These are phyloP conservation scores for Chalaropsis ovoidea DNA, from an alignment of 2,329 filamentous ascomycete species.

Conservation along the genomic window DNA sequence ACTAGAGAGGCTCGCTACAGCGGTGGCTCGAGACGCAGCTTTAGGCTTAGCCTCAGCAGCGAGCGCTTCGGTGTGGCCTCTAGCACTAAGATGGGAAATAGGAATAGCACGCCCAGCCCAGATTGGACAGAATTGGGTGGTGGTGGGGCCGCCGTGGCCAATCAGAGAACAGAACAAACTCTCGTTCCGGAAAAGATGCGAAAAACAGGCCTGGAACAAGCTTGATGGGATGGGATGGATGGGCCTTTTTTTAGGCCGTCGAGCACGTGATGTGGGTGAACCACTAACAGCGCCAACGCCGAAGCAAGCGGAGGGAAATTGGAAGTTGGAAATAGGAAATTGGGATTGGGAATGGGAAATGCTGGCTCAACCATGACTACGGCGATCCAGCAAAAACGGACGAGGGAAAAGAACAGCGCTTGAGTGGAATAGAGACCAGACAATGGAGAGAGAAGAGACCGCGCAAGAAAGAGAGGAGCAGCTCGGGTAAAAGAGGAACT, in stretches of 20 bases:
- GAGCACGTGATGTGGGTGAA: not conserved
- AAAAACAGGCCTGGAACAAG: not conserved
- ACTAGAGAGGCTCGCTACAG: not conserved
- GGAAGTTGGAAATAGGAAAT: no score
- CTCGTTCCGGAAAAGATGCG: slow-evolving; percentile 26
- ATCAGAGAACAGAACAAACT: slow-evolving; percentile 32
- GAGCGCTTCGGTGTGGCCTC: slow-evolving; percentile 7
- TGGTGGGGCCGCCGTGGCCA: slow-evolving; percentile 29
- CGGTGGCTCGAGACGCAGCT: not conserved
- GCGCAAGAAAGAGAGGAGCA: not conserved
- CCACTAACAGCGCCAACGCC: not conserved
- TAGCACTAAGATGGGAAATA: slow-evolving; percentile 15
- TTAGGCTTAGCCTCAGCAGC: not conserved
- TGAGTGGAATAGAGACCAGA: not conserved
- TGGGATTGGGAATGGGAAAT: no score
- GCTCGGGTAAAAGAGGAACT: not conserved
- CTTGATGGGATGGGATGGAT: no score
- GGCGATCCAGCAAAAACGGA: not conserved
- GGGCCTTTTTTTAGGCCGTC: not conserved
- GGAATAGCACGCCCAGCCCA: no score
- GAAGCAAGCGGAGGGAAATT: not conserved
- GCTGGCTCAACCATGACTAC: not conserved
- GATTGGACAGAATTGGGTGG: not conserved
- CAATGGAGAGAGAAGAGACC: no score
- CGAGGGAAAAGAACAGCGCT: not conserved